Percentiles rank a stretch among this genome's conserved stretches.
These are phyloP conservation scores for Aspergillus steynii DNA, from an alignment of 495 filamentous ascomycete genomes.

Conservation along the genomic window DNA sequence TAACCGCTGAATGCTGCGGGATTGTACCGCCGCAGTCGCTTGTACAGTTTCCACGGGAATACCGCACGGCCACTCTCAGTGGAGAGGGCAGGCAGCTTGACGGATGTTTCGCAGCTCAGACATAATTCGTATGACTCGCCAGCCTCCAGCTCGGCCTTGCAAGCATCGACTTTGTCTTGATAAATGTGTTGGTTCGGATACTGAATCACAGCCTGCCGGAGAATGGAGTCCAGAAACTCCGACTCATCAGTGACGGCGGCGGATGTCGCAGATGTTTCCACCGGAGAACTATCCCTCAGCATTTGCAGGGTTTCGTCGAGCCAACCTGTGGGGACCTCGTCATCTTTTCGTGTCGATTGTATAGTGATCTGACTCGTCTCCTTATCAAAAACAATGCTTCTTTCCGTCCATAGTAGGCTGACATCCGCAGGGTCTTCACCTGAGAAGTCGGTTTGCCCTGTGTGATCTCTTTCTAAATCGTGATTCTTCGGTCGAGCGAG, in stretches of 20 bases:
- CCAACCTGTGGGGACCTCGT: conserved; percentile 39
- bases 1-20: conserved; percentile 87
- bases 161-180: conserved; percentile 62
- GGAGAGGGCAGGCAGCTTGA: conserved; percentile 45
- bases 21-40: conserved; percentile 66
- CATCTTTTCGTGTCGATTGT: conserved; percentile 54
- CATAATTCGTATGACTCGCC: conserved; percentile 96
- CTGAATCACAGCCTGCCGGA: conserved; percentile 29
- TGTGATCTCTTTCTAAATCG: neutral
- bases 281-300: conserved; percentile 14
- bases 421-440: conserved; percentile 64
- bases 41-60: conserved; percentile 70
- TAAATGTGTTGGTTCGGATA: conserved; percentile 59
- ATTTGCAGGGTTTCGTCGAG: conserved; percentile 33
- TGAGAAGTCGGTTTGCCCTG: conserved; percentile 14
- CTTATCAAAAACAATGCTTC: conserved; percentile 82
- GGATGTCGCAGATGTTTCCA: neutral
- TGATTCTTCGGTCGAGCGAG: conserved; percentile 36
- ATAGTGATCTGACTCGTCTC: conserved; percentile 58
- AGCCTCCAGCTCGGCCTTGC: conserved; percentile 68
- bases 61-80: conserved; percentile 20
- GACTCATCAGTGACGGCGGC: conserved; percentile 17
- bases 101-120: conserved; percentile 71
- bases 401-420: conserved; percentile 72
- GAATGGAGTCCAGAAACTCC: conserved; percentile 33